Conservation (phyloP, 495 filamentous ascomycete species). For the Aspergillus cristatus region DNA sequence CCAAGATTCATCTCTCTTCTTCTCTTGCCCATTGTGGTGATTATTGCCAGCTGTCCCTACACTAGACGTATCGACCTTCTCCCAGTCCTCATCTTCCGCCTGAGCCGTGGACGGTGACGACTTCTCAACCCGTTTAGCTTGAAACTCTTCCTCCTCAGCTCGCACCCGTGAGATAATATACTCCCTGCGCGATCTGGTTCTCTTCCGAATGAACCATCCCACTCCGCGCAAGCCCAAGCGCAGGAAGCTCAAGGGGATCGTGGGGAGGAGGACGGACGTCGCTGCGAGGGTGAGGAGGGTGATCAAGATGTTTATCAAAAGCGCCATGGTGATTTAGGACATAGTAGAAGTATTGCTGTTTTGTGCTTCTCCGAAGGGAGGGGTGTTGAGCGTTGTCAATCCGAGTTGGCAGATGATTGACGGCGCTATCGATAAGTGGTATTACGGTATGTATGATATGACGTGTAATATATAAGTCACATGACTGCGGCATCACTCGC, state of each 20-base stretch:
- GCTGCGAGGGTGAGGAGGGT: conserved; percentile 25
- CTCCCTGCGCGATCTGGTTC: conserved; percentile 55
- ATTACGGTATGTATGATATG: too few relatives aligned
- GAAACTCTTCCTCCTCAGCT: conserved; percentile 48
- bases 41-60: conserved; percentile 44
- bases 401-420: too few relatives aligned
- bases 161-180: conserved; percentile 51
- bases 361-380: too few relatives aligned
- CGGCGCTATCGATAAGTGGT: too few relatives aligned
- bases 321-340: conserved; percentile 36
- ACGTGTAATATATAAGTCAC: too few relatives aligned
- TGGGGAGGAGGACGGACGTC: conserved; percentile 29
- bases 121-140: conserved; percentile 24
- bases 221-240: conserved; percentile 34
- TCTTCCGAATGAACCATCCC: conserved; percentile 58
- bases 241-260: conserved; percentile 25
- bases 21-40: conserved; percentile 37
- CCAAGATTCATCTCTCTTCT: conserved; percentile 52
- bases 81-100: conserved; percentile 61
- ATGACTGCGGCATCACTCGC: too few relatives aligned
- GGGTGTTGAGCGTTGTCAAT: too few relatives aligned
- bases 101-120: conserved; percentile 13
- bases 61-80: conserved; percentile 55
- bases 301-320: conserved; percentile 25
- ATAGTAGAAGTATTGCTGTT: too few relatives aligned